Evolutionary conservation across 176 grass and related monocot species (phyloP).

Genomic region (Eragrostis curvula): DNA sequence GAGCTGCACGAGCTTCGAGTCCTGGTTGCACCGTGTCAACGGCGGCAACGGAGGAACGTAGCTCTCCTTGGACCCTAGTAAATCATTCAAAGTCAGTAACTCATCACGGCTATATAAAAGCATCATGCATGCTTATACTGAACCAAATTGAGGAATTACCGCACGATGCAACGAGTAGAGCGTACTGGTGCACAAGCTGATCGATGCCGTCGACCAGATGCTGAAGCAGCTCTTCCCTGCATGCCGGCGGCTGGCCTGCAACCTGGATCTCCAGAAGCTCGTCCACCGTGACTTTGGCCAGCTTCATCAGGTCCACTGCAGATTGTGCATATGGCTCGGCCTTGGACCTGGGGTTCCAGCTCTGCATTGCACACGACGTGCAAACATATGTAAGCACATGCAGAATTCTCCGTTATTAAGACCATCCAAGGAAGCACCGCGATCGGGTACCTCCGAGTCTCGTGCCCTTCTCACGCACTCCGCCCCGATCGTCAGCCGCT

Average conservation of each 20-base stretch:
- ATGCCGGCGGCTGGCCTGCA: not conserved
- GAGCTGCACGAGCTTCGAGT: constrained; percentile 62
- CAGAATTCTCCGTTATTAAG: too few relatives aligned
- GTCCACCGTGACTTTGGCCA: constrained; percentile 66
- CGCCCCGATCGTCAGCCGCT: constrained; percentile 49
- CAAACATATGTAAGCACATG: too few relatives aligned
- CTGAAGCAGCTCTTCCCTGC: constrained; percentile 47
- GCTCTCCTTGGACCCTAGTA: constrained; percentile 55
- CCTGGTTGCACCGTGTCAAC: constrained; percentile 77
- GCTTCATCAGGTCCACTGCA: constrained; percentile 71
- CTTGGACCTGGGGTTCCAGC: constrained; percentile 75
- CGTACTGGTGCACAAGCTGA: constrained; percentile 58
- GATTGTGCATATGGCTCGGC: constrained; percentile 69
- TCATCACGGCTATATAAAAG: too few relatives aligned
- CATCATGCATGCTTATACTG: too few relatives aligned
- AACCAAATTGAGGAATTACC: constrained; percentile 20
- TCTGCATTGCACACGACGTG: not conserved
- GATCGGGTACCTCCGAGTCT: constrained; percentile 54
- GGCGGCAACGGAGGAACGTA: constrained; percentile 54
- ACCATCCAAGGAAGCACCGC: too few relatives aligned
- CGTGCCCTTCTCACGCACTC: constrained; percentile 66
- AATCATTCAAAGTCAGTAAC: too few relatives aligned
- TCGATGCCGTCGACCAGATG: constrained; percentile 59
- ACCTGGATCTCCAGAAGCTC: constrained; percentile 70
- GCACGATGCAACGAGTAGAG: constrained; percentile 49